Base-by-base conservation (phyloP, 1,284 basidiomycete genomes). In the Sanguinoderma infundibulare region DNA sequence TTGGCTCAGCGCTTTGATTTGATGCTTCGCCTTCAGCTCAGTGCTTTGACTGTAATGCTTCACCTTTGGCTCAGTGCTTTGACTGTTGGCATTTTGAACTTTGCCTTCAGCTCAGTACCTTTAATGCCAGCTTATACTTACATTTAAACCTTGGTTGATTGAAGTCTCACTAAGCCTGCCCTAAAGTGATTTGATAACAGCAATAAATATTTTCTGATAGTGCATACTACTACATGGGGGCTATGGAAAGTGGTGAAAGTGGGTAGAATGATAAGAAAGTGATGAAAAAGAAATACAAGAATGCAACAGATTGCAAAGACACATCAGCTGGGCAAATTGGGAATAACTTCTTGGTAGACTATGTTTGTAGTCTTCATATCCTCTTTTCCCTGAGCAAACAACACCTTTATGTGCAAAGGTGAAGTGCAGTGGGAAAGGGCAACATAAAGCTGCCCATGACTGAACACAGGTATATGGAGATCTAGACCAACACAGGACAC, bases 371-470 rank as follows among this genome's bases (percentile, higher is more conserved):
- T 52, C 22, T 17, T 52, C 50, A 52, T 52, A 35, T 52, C 35
- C n/a, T 52, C 50, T 22, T 52, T 52, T 10, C 20, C 50, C 15
- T 52, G 20, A n/a, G 30, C 50, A 52, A 52, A 38, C 20, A 52
- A 14, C 50, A 50, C 47, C 30, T 50, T 50, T 50, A 50, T 50
- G 10, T 28, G 28, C 10, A 17, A 32, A 50, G 47, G 47, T n/a
- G 28, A 50, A 17, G 47, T 50, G 47, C 47, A 50, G 22, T 72
- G 61, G 6, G 75, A 79, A 7, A 80, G 64, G 1, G 75, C 77
- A 34, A 78, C 79, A 72, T 80, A 80, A 0, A 80, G 69, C 51
- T 79, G 78, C 0, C 78, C 76, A 72, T 80, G 78, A 5, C 71
- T 52, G 59, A 80, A 80, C 1, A 80, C 78, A 3, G 73, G 70